Evolutionary conservation across 129 eudicot species (phyloP).

Genomic region (Flaveria ramosissima): DNA sequence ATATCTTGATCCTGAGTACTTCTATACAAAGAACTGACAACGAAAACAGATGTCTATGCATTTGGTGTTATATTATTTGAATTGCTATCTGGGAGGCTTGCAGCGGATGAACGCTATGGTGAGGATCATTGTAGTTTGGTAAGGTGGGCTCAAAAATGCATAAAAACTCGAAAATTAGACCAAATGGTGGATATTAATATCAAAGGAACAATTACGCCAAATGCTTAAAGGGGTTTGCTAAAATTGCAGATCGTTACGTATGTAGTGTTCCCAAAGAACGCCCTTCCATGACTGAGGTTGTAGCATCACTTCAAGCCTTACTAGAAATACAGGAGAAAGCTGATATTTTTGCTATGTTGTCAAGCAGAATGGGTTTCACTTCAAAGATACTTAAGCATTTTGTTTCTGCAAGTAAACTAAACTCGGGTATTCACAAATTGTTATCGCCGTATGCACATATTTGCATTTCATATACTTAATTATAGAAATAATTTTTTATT

Average conservation of each 20-base stretch:
- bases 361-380: neutral
- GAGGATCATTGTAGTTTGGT: slow-evolving; percentile 34
- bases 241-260: slow-evolving; percentile 29
- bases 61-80: slow-evolving; percentile 36
- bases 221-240: slow-evolving; percentile 10
- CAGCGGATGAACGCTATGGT: neutral
- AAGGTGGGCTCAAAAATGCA: slow-evolving; percentile 26
- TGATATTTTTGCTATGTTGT: neutral
- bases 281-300: slow-evolving; percentile 36
- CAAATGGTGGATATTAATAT: slow-evolving; percentile 21
- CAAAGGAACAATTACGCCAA: slow-evolving; percentile 2
- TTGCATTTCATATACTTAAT: neutral
- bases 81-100: slow-evolving; percentile 31
- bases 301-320: slow-evolving; percentile 24
- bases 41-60: slow-evolving; percentile 31
- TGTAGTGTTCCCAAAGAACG: slow-evolving; percentile 4
- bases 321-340: slow-evolving; percentile 16
- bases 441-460: neutral
- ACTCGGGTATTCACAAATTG: neutral
- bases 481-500: neutral
- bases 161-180: slow-evolving; percentile 22
- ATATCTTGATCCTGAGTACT: slow-evolving; percentile 34
- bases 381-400: neutral
- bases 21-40: slow-evolving; percentile 20
- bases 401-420: neutral